Base-by-base conservation (phyloP, 2,329 filamentous ascomycete genomes). In the Ophiostoma australiae region DNA sequence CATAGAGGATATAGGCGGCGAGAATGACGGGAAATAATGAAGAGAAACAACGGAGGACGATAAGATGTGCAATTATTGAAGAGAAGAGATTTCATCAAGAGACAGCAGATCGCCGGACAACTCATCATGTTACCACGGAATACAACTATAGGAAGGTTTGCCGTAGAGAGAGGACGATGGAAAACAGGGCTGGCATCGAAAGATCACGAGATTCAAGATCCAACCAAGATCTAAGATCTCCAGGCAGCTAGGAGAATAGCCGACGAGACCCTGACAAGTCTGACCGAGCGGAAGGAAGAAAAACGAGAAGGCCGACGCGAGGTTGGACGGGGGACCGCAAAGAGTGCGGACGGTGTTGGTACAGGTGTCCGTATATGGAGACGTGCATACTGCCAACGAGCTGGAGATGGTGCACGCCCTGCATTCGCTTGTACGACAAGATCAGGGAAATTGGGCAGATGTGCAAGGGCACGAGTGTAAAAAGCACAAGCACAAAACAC, bases 361-460 rank as follows among this genome's bases (percentile, higher is more conserved):
- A 27, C 23, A 8, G 15, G 58, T 63, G 27, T 58, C 52, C 52
- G 17, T 17, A 63, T 20, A 63, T 31, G 58, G 58, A 35, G 52
- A 15, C 58, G 27, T 63, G 58, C 58, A 63, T 33, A 20, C 17
- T 17, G 44, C 44, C 17, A 13, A 15, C 11, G 58, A 33, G 58
- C 27, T 63, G 23, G 52, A 33, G 58, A 63, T 63, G 23, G 52
- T 58, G 52, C 52, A 11, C n/a, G 52, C 52, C 52, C 61, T 37
- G 63, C 63, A 39, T 35, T 39, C 61, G 61, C 61, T 65, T 65
- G 33, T 35, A 6, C 1, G 27, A 31, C 4, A 31, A 65, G 52
- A 58, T 5, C 44, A 48, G 20, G 17, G 20, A 17, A n/a, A n/a
- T 6, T 48, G 20, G 44, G 20, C 44, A 48, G 44, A 58, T 58